Conservation (phyloP, 2,329 filamentous ascomycete genomes). For the Cladosporium sp. region DNA sequence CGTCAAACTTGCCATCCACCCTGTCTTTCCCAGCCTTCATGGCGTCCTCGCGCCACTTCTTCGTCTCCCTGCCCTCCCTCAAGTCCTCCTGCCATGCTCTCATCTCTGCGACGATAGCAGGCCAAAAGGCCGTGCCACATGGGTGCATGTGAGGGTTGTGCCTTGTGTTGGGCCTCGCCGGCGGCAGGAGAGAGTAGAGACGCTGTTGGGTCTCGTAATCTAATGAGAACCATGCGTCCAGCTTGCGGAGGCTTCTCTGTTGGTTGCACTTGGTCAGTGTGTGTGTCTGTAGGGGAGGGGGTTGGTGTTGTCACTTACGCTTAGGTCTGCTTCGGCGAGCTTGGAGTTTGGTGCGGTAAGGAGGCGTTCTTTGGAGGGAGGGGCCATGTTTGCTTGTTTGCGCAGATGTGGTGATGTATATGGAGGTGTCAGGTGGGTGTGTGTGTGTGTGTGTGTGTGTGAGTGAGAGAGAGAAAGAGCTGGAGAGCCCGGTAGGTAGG, state of each 20-base stretch:
- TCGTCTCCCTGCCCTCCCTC: conserved; percentile 51
- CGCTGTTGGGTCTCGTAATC: conserved; percentile 19
- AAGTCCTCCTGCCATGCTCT: conserved; percentile 56
- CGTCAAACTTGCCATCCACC: conserved; percentile 50
- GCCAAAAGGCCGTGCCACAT: conserved; percentile 38
- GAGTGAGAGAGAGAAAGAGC: too few species aligned
- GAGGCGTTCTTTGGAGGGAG: conserved; percentile 22
- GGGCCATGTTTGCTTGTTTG: conserved; percentile 4
- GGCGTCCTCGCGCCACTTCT: conserved; percentile 54
- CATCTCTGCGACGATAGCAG: conserved; percentile 50
- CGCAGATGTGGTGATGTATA: background rate
- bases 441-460: too few species aligned
- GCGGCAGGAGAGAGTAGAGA: conserved; percentile 29
- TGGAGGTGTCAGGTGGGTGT: too few species aligned
- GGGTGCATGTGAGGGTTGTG: conserved; percentile 38
- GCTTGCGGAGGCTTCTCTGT: conserved; percentile 28
- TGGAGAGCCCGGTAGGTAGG: too few species aligned
- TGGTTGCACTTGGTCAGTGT: background rate
- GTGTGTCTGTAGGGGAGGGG: background rate
- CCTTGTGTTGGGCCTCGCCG: conserved; percentile 18
- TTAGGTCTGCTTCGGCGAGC: conserved; percentile 22
- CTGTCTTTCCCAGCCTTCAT: conserved; percentile 46
- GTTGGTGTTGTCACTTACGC: background rate
- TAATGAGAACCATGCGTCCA: conserved; percentile 28
- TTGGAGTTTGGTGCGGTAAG: conserved; percentile 25